These are phyloP conservation scores for Gracilaria vermiculophylla DNA, from an alignment of 23 red algal species.

Conservation along the genomic window DNA sequence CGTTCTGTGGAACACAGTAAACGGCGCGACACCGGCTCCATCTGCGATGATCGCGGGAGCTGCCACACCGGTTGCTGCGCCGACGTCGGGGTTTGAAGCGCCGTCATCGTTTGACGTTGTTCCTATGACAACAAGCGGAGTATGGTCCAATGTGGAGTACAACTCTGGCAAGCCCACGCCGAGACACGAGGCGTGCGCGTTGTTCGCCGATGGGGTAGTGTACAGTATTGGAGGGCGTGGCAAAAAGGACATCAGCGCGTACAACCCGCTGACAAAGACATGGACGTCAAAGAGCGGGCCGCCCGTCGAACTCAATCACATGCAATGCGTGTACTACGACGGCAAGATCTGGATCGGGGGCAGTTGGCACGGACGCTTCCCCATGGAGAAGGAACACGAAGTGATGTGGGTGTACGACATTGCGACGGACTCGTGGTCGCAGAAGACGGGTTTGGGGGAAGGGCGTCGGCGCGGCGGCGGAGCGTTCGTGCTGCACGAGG, in stretches of 20 bases:
- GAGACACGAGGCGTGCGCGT: slow-evolving; percentile 46
- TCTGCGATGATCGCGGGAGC: not conserved
- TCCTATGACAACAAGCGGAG: not conserved
- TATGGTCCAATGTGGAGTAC: slow-evolving; percentile 1
- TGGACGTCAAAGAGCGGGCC: slow-evolving; percentile 34
- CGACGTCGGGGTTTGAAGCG: not conserved
- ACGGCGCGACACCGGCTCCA: not conserved
- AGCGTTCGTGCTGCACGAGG: slow-evolving; percentile 48
- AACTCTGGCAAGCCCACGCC: not conserved
- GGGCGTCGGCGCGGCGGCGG: slow-evolving; percentile 48
- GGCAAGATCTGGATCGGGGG: slow-evolving; percentile 23
- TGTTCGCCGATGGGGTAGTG: slow-evolving; percentile 42
- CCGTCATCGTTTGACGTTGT: not conserved
- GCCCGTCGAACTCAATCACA: slow-evolving; percentile 62
- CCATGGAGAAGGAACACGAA: slow-evolving; percentile 43
- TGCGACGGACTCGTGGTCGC: slow-evolving; percentile 29
- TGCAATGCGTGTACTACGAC: slow-evolving; percentile 53
- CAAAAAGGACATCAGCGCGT: slow-evolving; percentile 53
- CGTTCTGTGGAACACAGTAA: slow-evolving; percentile 36
- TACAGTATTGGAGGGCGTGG: slow-evolving; percentile 54
- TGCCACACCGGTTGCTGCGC: not conserved
- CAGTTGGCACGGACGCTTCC: slow-evolving; percentile 62
- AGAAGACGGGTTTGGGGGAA: not conserved
- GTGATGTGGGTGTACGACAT: slow-evolving; percentile 64
- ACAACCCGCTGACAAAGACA: slow-evolving; percentile 50